Evolutionary conservation across 352 stramenopile genomes (phyloP).

Genomic region (Phytopythium montanum): DNA sequence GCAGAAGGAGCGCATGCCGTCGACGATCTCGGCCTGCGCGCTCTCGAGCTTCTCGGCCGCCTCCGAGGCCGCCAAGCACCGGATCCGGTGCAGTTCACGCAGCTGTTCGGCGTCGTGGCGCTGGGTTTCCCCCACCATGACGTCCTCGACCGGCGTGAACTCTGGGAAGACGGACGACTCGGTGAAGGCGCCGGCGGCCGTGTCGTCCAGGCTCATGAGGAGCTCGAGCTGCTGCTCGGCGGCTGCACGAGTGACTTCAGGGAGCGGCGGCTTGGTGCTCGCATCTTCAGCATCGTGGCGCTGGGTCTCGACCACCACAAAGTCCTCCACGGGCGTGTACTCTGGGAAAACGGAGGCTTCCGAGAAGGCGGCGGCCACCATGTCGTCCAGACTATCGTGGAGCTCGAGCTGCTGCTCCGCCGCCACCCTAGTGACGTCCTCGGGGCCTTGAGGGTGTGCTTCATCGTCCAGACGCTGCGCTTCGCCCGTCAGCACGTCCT

Average conservation of each 20-base stretch:
- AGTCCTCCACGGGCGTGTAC: slow-evolving; percentile 53
- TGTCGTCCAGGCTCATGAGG: background rate
- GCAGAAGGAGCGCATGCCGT: slow-evolving; percentile 46
- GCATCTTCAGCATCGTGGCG: slow-evolving; percentile 9
- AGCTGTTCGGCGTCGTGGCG: slow-evolving; percentile 9
- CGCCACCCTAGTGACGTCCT: slow-evolving; percentile 12
- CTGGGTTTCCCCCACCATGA: slow-evolving; percentile 31
- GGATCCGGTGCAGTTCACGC: background rate
- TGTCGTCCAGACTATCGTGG: slow-evolving; percentile 39
- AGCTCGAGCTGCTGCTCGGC: background rate
- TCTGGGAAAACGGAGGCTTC: slow-evolving; percentile 66
- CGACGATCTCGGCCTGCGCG: slow-evolving; percentile 34
- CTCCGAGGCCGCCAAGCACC: slow-evolving; percentile 10
- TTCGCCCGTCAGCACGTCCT: slow-evolving; percentile 46
- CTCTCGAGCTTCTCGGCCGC: slow-evolving; percentile 15
- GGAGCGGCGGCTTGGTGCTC: background rate
- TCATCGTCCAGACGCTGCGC: slow-evolving; percentile 8
- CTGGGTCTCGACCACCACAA: slow-evolving; percentile 35
- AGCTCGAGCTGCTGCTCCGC: slow-evolving; percentile 22
- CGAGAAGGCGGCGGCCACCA: slow-evolving; percentile 48
- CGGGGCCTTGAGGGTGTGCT: background rate
- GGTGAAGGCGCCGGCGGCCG: slow-evolving; percentile 34
- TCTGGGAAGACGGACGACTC: slow-evolving; percentile 64
- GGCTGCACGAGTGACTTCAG: background rate
- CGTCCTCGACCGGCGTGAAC: slow-evolving; percentile 51